These are phyloP conservation scores for Candida qinlingensis DNA, from an alignment of 805 yeast genomes.

Conservation along the genomic window DNA sequence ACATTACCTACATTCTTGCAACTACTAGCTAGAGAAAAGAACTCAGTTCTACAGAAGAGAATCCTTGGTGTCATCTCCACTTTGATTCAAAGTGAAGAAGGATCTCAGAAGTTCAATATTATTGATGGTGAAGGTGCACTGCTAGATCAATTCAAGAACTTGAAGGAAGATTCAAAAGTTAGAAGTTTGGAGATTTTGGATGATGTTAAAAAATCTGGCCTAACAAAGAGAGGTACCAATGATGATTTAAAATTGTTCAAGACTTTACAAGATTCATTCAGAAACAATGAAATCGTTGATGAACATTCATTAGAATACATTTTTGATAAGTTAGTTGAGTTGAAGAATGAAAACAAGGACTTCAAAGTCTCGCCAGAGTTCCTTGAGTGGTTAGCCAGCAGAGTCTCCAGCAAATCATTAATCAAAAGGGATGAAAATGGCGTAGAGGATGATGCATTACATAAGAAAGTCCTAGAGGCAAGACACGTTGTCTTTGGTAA, in stretches of 20 bases:
- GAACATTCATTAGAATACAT: slow-evolving; percentile 39
- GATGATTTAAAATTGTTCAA: slow-evolving; percentile 13
- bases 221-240: slow-evolving; percentile 11
- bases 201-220: slow-evolving; percentile 29
- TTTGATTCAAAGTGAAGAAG: slow-evolving; percentile 32
- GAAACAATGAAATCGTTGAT: slow-evolving; percentile 25
- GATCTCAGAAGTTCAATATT: slow-evolving; percentile 23
- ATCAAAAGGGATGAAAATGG: slow-evolving; percentile 21
- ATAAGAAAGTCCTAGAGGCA: slow-evolving; percentile 35
- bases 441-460: slow-evolving; percentile 28
- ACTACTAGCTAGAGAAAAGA: slow-evolving; percentile 9
- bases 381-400: slow-evolving; percentile 56
- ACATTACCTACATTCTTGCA: slow-evolving; percentile 9
- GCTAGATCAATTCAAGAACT: slow-evolving; percentile 19
- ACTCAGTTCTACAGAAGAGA: slow-evolving; percentile 39
- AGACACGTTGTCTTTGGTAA: slow-evolving; percentile 77
- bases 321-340: slow-evolving; percentile 32
- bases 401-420: slow-evolving; percentile 30
- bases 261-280: slow-evolving; percentile 17
- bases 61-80: slow-evolving; percentile 48
- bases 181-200: slow-evolving; percentile 43
- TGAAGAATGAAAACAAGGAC: slow-evolving; percentile 28
- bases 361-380: slow-evolving; percentile 35
- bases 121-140: slow-evolving; percentile 21
- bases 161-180: slow-evolving; percentile 26